phyloP scores from a whole-genome alignment of 352 stramenopile genomes.

The Thalassiosira hispida region DNA sequence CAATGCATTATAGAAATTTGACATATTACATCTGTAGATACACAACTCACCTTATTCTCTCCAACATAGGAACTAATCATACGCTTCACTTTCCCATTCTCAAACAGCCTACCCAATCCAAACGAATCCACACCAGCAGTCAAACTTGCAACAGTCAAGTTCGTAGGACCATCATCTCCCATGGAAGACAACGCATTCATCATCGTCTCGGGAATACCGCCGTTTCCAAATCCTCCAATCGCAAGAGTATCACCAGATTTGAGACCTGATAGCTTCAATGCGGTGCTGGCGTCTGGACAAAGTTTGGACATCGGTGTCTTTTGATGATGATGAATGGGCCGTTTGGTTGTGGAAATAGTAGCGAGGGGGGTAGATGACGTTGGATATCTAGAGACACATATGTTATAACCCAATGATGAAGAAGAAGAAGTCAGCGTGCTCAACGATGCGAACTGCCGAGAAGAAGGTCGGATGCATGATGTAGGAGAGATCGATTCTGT shows the following conservation, averaged over 20 bases:
- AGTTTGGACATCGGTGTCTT: constrained; percentile 46
- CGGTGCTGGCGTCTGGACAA: constrained; percentile 50
- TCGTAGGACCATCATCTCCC: constrained; percentile 47
- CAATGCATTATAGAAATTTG: background rate
- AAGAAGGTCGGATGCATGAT: background rate
- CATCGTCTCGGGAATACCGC: constrained; percentile 79
- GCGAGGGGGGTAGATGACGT: too few species aligned
- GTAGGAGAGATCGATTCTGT: background rate
- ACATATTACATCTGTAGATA: constrained; percentile 56
- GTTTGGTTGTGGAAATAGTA: background rate
- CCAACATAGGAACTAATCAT: constrained; percentile 97
- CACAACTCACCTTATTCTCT: constrained; percentile 89
- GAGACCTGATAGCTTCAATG: constrained; percentile 52
- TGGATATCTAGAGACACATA: too few species aligned
- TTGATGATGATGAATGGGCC: constrained; percentile 51
- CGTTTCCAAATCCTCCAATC: constrained; percentile 76
- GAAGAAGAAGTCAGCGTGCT: constrained; percentile 9
- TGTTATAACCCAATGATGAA: too few species aligned
- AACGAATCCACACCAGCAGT: constrained; percentile 91
- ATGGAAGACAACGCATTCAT: constrained; percentile 59
- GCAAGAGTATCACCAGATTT: constrained; percentile 58
- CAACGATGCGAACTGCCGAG: constrained; percentile 10
- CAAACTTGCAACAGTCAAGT: constrained; percentile 72
- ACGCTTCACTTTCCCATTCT: constrained; percentile 93
- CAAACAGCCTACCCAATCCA: constrained; percentile 91